These are phyloP conservation scores for Aspergillus indologenus DNA, from an alignment of 495 filamentous ascomycete species.

Conservation along the genomic window DNA sequence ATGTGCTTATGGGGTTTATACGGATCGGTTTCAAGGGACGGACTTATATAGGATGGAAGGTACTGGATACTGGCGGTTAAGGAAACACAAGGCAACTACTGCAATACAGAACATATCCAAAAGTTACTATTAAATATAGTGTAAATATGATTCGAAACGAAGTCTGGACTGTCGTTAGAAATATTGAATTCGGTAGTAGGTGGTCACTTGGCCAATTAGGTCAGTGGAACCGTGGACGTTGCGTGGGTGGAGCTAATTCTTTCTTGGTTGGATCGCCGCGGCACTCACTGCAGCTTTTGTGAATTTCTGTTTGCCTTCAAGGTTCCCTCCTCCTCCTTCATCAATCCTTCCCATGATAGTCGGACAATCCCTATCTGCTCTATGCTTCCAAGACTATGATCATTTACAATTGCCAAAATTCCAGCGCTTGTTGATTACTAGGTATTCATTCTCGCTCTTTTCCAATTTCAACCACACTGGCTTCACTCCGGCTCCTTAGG, in stretches of 20 bases:
- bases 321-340: no score
- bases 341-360: no score
- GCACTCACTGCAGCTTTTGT: neutral
- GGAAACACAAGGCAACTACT: neutral
- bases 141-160: neutral
- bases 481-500: constrained; percentile 36
- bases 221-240: no score
- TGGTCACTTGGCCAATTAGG: no score
- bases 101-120: neutral
- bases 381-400: neutral
- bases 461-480: constrained; percentile 37
- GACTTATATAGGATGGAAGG: neutral
- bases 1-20: constrained; percentile 22
- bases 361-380: no score
- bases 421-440: neutral
- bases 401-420: no score
- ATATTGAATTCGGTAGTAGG: no score
- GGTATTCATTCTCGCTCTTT: constrained; percentile 1
- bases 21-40: neutral
- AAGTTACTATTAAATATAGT: neutral
- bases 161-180: neutral
- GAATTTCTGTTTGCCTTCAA: neutral
- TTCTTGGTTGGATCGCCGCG: neutral
- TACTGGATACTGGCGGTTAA: neutral
- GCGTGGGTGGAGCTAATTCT: no score